Evolutionary conservation across 371 early-diverging fungal species (phyloP).

Genomic region (Haplosporangium sp.): DNA sequence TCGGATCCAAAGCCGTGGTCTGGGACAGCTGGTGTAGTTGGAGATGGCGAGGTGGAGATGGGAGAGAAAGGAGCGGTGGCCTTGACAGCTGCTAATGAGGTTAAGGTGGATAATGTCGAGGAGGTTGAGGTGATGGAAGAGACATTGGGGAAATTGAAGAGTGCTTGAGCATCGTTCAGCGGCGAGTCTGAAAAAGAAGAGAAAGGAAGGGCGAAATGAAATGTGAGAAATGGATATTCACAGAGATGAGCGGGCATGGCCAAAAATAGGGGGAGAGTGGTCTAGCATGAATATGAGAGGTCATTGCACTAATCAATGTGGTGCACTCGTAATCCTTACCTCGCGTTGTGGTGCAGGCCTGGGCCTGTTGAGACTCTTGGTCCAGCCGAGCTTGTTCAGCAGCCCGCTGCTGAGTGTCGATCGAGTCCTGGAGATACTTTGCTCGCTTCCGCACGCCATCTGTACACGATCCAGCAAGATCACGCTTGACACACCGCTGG

Average conservation of each 20-base stretch:
- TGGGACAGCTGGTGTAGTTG: slow-evolving; percentile 32
- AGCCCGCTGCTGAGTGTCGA: slow-evolving; percentile 46
- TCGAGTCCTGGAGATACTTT: slow-evolving; percentile 78
- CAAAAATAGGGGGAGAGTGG: slow-evolving; percentile 2
- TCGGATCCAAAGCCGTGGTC: slow-evolving; percentile 84
- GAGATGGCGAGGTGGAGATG: slow-evolving; percentile 11
- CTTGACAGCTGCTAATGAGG: slow-evolving; percentile 23
- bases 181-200: slow-evolving; percentile 21
- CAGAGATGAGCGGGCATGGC: background rate
- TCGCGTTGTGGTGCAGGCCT: slow-evolving; percentile 12
- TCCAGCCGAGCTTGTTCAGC: slow-evolving; percentile 21
- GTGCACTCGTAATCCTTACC: background rate
- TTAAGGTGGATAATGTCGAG: slow-evolving; percentile 36
- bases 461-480: slow-evolving; percentile 75
- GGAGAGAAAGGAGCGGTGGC: slow-evolving; percentile 17
- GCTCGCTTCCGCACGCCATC: slow-evolving; percentile 85
- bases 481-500: slow-evolving; percentile 84
- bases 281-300: background rate
- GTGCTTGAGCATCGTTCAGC: slow-evolving; percentile 44
- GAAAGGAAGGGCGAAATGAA: background rate
- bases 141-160: slow-evolving; percentile 41
- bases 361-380: slow-evolving; percentile 7
- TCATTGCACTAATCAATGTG: background rate
- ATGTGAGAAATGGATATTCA: background rate
- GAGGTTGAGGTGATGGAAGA: slow-evolving; percentile 23